A percentile compares a stretch with the other conserved stretches of the same genome.
These are phyloP conservation scores for Amaranthus tricolor DNA, from an alignment of 179 eudicot species.

Conservation along the genomic window DNA sequence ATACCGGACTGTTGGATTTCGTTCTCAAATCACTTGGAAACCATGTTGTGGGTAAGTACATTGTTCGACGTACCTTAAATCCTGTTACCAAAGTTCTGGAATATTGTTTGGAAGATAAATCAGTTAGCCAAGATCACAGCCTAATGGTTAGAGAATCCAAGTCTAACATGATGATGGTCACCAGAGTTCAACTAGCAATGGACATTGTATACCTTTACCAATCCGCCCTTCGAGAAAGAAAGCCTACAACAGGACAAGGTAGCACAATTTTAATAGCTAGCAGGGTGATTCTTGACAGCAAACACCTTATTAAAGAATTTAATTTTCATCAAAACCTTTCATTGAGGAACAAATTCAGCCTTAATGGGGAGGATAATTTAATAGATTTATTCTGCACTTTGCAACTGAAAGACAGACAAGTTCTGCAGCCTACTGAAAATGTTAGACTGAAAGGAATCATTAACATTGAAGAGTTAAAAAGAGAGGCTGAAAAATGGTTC, in stretches of 20 bases:
- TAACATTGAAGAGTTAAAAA: constrained; percentile 52
- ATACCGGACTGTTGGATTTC: constrained; percentile 85
- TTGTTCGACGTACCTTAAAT: constrained; percentile 82
- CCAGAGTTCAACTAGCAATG: constrained; percentile 41
- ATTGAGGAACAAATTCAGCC: constrained; percentile 18
- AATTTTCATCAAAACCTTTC: constrained; percentile 23
- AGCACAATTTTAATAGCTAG: constrained; percentile 60
- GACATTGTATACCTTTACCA: constrained; percentile 41
- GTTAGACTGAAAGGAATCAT: constrained; percentile 34
- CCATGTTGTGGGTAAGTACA: constrained; percentile 82
- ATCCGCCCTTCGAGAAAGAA: constrained; percentile 34
- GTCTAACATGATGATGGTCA: constrained; percentile 36
- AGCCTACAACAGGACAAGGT: constrained; percentile 27
- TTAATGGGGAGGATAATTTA: constrained; percentile 19
- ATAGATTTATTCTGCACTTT: constrained; percentile 36
- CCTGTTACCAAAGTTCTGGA: constrained; percentile 92
- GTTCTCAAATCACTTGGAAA: constrained; percentile 92
- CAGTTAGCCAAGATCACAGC: constrained; percentile 31
- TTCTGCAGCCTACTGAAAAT: constrained; percentile 43
- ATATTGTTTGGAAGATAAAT: constrained; percentile 47
- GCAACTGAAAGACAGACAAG: constrained; percentile 29
- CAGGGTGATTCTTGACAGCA: constrained; percentile 72
- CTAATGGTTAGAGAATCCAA: constrained; percentile 28
- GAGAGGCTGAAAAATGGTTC: constrained; percentile 56
- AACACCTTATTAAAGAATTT: constrained; percentile 63